A percentile compares a stretch with the other conserved stretches of the same genome.
Conservation (phyloP, 305 asterid genomes). For the Fraxinus ornus region DNA sequence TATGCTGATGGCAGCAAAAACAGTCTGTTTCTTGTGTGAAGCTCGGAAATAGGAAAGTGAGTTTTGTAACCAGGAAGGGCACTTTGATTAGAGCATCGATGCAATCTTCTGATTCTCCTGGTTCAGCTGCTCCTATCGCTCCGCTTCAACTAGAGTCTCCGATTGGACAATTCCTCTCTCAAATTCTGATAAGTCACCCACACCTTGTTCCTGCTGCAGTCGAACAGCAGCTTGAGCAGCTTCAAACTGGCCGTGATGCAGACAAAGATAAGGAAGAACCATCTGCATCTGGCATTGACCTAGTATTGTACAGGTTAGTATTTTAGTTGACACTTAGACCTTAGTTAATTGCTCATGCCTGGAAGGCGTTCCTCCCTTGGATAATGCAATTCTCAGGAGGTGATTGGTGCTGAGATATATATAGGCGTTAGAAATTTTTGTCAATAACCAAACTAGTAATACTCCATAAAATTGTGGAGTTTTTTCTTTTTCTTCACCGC, state of each 20-base stretch:
- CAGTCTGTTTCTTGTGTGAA: constrained; percentile 39
- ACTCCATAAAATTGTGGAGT: background rate
- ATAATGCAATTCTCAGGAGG: background rate
- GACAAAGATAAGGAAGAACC: constrained; percentile 63
- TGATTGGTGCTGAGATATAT: background rate
- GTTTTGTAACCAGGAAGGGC: constrained; percentile 36
- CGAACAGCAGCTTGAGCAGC: constrained; percentile 93
- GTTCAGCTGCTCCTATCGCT: constrained; percentile 59
- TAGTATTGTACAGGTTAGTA: constrained; percentile 77
- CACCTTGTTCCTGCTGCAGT: constrained; percentile 97
- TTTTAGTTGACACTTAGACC: background rate
- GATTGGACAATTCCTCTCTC: constrained; percentile 72
- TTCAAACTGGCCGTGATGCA: constrained; percentile 68
- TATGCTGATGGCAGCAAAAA: constrained; percentile 39
- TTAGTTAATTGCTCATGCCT: constrained; percentile 6
- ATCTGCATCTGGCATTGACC: constrained; percentile 67
- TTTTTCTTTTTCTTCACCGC: background rate
- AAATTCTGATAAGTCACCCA: constrained; percentile 74
- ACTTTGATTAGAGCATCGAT: constrained; percentile 50
- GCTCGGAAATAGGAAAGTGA: constrained; percentile 37
- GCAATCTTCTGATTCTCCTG: constrained; percentile 57
- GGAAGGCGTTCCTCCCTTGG: background rate
- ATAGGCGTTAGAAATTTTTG: background rate
- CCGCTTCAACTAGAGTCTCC: constrained; percentile 97
- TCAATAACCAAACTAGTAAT: background rate